phyloP scores from a whole-genome alignment of 495 filamentous ascomycete genomes.

The Sphaerosporella brunnea region DNA sequence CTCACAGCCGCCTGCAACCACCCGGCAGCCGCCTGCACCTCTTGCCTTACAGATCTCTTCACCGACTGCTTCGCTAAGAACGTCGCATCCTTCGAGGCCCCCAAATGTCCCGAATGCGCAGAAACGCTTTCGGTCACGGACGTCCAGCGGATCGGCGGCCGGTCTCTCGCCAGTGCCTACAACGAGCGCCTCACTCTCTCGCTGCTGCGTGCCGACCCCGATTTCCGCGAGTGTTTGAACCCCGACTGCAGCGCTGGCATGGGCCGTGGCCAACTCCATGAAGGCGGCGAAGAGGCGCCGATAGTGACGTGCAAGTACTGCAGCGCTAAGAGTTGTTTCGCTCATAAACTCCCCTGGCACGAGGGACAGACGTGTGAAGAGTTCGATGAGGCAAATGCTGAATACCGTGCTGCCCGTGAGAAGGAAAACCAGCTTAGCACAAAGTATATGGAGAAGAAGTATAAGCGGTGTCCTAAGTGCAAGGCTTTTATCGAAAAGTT shows the following conservation, averaged over 20 bases:
- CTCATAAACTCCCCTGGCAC: constrained; percentile 31
- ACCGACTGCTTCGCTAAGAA: not conserved
- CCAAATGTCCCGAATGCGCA: not conserved
- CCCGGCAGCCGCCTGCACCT: not conserved
- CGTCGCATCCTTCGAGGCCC: not conserved
- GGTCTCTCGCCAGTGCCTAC: not conserved
- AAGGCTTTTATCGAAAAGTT: not conserved
- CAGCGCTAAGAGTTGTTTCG: constrained; percentile 28
- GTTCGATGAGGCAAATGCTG: constrained; percentile 31
- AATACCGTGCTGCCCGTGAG: not conserved
- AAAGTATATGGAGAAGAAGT: not conserved
- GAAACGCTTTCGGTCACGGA: not conserved
- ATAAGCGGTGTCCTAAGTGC: not conserved
- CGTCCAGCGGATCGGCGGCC: not conserved
- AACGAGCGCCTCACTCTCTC: not conserved
- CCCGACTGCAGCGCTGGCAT: not conserved
- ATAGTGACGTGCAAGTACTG: constrained; percentile 27
- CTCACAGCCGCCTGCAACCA: not conserved
- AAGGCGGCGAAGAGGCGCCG: not conserved
- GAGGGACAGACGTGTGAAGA: constrained; percentile 30
- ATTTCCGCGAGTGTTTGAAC: not conserved
- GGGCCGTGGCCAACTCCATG: not conserved
- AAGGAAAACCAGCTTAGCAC: not conserved
- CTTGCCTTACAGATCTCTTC: not conserved
- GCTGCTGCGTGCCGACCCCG: not conserved